Percentiles rank a stretch among this genome's conserved stretches.
phyloP scores from a whole-genome alignment of 495 filamentous ascomycete species.

The Hamigera avellanea region DNA sequence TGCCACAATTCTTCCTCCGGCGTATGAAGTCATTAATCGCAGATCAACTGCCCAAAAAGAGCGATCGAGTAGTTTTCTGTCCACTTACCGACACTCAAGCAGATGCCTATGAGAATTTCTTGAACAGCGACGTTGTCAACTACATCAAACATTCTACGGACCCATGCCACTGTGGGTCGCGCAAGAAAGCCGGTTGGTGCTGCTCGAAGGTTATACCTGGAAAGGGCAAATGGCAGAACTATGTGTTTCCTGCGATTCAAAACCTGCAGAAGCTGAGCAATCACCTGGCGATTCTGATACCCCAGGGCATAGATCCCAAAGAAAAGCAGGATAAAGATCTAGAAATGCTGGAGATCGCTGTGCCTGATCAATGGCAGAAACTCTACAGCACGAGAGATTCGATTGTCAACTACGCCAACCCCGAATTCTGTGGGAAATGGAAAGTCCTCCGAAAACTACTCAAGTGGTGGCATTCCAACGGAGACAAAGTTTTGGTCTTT shows the following conservation, averaged over 20 bases:
- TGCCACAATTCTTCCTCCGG: slow-evolving; percentile 85
- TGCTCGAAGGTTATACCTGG: slow-evolving; percentile 50
- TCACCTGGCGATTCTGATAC: slow-evolving; percentile 83
- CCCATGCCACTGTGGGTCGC: slow-evolving; percentile 56
- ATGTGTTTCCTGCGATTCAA: slow-evolving; percentile 78
- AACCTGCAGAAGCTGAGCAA: slow-evolving; percentile 81
- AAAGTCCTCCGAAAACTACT: slow-evolving; percentile 80
- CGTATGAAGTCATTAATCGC: slow-evolving; percentile 91
- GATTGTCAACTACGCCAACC: slow-evolving; percentile 72
- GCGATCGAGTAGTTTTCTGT: slow-evolving; percentile 89
- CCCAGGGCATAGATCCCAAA: slow-evolving; percentile 47
- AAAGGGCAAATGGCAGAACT: slow-evolving; percentile 57
- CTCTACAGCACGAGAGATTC: slow-evolving; percentile 67
- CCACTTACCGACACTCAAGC: slow-evolving; percentile 73
- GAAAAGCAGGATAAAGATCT: slow-evolving; percentile 81
- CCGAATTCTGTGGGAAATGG: slow-evolving; percentile 96
- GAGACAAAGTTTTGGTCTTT: slow-evolving; percentile 92
- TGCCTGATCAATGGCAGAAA: slow-evolving; percentile 66
- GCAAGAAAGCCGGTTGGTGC: slow-evolving; percentile 72
- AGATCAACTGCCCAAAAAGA: slow-evolving; percentile 92
- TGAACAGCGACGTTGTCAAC: slow-evolving; percentile 59
- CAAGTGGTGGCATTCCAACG: slow-evolving; percentile 77
- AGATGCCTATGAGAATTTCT: slow-evolving; percentile 73
- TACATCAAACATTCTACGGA: slow-evolving; percentile 58
- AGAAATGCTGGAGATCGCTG: slow-evolving; percentile 59